phyloP scores from a whole-genome alignment of 352 stramenopile species.

The Albugo candida region DNA sequence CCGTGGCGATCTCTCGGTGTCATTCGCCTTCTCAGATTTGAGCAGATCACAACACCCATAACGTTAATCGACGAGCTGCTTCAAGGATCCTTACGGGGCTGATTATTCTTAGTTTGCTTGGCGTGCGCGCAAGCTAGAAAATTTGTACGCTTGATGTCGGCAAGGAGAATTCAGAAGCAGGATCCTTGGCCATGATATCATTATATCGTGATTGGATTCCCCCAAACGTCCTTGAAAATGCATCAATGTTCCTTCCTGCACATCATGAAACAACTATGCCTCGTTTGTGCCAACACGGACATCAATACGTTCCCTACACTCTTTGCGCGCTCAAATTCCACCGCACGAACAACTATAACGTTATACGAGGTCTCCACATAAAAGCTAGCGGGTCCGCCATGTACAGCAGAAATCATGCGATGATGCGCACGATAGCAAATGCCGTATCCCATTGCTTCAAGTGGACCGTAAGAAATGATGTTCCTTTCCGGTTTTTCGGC shows the following conservation, averaged over 20 bases:
- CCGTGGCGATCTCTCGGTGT: not conserved
- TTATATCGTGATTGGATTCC: conserved; percentile 1
- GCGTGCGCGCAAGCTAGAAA: conserved; percentile 6
- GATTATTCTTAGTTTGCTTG: conserved; percentile 2
- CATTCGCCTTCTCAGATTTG: not conserved
- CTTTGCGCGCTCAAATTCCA: not conserved
- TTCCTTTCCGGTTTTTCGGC: not conserved
- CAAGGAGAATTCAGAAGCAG: not conserved
- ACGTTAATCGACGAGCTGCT: not conserved
- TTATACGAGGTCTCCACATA: not conserved
- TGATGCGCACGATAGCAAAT: not conserved
- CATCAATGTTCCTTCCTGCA: not conserved
- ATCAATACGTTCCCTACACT: not conserved
- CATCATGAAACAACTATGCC: not conserved
- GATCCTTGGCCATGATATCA: conserved; percentile 3
- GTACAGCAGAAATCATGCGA: too few species aligned
- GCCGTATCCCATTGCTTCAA: not conserved
- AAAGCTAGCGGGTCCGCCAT: not conserved
- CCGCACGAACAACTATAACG: not conserved
- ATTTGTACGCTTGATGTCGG: not conserved
- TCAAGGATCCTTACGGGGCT: not conserved
- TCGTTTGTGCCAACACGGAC: not conserved
- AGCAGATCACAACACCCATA: not conserved
- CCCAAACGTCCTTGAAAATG: conserved; percentile 2
- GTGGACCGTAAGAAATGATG: not conserved